These are phyloP conservation scores for Schrenkiella parvula DNA, from an alignment of 345 rosid species.

Conservation along the genomic window DNA sequence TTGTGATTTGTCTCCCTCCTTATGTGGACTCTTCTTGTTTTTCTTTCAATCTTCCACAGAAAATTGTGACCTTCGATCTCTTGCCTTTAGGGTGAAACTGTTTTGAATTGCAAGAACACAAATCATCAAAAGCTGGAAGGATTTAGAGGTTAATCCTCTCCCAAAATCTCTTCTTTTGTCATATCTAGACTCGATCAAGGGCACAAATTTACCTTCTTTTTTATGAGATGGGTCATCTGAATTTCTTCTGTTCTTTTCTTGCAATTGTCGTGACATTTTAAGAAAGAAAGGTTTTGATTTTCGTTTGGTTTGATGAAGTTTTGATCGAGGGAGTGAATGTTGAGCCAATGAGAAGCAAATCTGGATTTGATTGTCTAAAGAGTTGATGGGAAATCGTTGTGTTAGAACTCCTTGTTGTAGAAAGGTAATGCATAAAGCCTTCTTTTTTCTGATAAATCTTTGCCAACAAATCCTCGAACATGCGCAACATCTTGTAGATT, in stretches of 20 bases:
- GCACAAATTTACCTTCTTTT: not conserved
- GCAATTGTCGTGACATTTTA: not conserved
- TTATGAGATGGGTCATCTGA: not conserved
- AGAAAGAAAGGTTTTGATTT: conserved; percentile 16
- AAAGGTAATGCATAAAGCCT: conserved; percentile 9
- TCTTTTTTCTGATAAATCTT: not conserved
- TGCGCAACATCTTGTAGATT: not conserved
- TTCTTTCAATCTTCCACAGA: conserved; percentile 4
- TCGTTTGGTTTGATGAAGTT: not conserved
- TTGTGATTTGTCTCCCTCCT: not conserved
- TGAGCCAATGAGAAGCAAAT: conserved; percentile 10
- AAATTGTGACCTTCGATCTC: not conserved
- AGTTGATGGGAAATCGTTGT: conserved; percentile 29
- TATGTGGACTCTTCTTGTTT: conserved; percentile 13
- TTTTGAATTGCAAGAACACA: not conserved
- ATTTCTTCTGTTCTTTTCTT: not conserved
- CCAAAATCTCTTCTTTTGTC: not conserved
- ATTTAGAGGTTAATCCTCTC: conserved; percentile 7
- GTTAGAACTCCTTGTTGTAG: conserved; percentile 14
- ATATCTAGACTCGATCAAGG: not conserved
- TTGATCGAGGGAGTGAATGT: conserved; percentile 2
- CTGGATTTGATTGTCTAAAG: conserved; percentile 4
- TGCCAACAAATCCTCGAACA: not conserved
- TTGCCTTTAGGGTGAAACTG: not conserved
- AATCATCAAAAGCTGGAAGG: not conserved